These are phyloP conservation scores for Strigomonas galati DNA, from an alignment of 208 protist genomes.

Conservation along the genomic window DNA sequence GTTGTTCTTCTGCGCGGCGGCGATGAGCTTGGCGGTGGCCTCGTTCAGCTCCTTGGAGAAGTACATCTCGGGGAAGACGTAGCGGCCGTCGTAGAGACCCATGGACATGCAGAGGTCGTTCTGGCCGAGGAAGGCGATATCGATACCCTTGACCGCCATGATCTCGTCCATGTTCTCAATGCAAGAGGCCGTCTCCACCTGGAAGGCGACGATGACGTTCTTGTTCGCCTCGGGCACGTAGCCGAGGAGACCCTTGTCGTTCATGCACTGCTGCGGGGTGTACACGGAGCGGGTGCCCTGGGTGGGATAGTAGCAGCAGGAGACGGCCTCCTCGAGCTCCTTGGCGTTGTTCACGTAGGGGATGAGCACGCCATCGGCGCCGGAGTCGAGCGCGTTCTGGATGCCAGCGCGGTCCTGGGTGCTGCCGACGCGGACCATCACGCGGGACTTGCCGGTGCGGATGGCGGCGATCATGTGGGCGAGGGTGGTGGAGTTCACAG, in stretches of 20 bases:
- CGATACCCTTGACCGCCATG: slow-evolving; percentile 73
- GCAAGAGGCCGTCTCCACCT: slow-evolving; percentile 76
- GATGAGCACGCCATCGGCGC: slow-evolving; percentile 77
- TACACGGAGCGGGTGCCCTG: slow-evolving; percentile 73
- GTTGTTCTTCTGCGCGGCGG: slow-evolving; percentile 61
- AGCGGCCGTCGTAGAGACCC: slow-evolving; percentile 76
- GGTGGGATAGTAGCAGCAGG: slow-evolving; percentile 80
- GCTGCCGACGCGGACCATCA: slow-evolving; percentile 76
- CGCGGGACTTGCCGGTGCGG: slow-evolving; percentile 50
- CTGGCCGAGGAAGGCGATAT: slow-evolving; percentile 80
- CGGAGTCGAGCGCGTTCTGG: slow-evolving; percentile 71
- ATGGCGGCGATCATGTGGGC: slow-evolving; percentile 64
- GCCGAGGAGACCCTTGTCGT: slow-evolving; percentile 64
- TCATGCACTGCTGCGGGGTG: slow-evolving; percentile 80
- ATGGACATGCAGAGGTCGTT: slow-evolving; percentile 86
- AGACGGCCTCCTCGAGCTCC: slow-evolving; percentile 69
- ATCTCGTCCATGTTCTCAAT: slow-evolving; percentile 82
- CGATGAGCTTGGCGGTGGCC: slow-evolving; percentile 64
- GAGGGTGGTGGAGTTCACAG: slow-evolving; percentile 50
- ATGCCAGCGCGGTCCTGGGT: slow-evolving; percentile 71
- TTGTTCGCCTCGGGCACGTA: slow-evolving; percentile 76
- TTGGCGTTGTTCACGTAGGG: slow-evolving; percentile 76
- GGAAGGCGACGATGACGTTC: slow-evolving; percentile 75
- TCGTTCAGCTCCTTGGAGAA: slow-evolving; percentile 63
- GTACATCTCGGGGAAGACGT: slow-evolving; percentile 84